Evolutionary conservation across 805 yeast genomes (phyloP), one percentile per base, ranked within the genome.

Genomic region (Kuraishia piskuri): DNA sequence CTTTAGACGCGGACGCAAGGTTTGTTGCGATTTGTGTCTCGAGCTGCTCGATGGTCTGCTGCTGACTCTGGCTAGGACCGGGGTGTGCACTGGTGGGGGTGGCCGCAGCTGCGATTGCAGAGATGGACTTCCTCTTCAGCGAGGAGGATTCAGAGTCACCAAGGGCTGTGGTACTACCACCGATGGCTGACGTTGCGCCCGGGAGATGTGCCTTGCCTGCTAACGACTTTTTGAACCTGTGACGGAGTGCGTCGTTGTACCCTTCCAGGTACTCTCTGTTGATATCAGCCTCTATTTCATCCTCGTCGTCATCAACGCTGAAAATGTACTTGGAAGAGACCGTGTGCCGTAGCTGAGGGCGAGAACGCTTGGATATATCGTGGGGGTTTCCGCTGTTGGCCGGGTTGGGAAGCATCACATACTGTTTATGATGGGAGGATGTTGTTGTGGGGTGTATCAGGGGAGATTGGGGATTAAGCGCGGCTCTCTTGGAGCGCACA

Each of bases 241-340:
- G 74, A 51, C 82, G 76, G 51, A 87, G 62, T 0, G 91, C 94
- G 66, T 86, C 94, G 46, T 77, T 77, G 60, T 80, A 82, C 0
- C 94, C 94, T 61, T 86, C 95, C 31, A 82, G 60, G 61, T 86
- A 88, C 57, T 80, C 79, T 22, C 81, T 66, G 55, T 76, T 79
- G 52, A 77, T 66, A 58, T 80, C 87, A 19, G 78, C 80, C 55
- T 81, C 86, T 19, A 83, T 75, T 57, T 88, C 96, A 57, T 80
- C 79, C 47, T 86, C 80, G 60, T 86, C 90, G 65, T 89, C 96
- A 63, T 89, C 96, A 0, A 88, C 95, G 37, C 90, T 83, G 64
- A 84, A 89, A 0, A 86, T 72, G 53, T 69, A 70, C 53, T 63
- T 65, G 10, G 52, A 44, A n/a, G 52, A 40, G 22, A 31, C 48